These are phyloP conservation scores for Lipomyces spencermartinsiae DNA, from an alignment of 805 yeast species.

Conservation along the genomic window DNA sequence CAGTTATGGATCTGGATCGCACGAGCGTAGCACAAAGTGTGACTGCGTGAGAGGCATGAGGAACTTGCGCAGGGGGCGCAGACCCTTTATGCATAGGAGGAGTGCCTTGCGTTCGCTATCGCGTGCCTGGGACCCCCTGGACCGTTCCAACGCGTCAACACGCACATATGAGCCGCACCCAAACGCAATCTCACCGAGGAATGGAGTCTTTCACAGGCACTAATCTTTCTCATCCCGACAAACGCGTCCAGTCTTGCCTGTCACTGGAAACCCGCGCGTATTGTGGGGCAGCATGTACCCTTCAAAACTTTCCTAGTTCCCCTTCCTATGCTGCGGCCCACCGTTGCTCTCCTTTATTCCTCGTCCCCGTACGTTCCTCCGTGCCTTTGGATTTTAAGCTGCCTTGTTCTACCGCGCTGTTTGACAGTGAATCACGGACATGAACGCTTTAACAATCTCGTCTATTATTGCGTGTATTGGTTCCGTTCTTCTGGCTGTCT, in stretches of 20 bases:
- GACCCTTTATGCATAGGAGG: not conserved
- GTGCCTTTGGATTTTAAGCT: not conserved
- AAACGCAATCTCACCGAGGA: not conserved
- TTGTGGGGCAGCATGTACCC: not conserved
- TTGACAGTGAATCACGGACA: not conserved
- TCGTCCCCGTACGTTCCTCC: not conserved
- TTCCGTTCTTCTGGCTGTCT: constrained; percentile 14
- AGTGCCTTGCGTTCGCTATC: not conserved
- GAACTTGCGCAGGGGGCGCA: not conserved
- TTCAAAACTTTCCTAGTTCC: not conserved
- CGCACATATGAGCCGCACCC: not conserved
- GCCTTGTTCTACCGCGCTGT: no score
- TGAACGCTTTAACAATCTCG: constrained; percentile 18
- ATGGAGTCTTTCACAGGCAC: no score
- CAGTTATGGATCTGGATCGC: not conserved
- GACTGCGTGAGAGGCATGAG: not conserved
- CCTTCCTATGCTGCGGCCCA: not conserved
- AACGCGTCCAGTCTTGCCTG: not conserved
- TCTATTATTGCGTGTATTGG: constrained; percentile 18
- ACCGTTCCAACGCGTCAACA: not conserved
- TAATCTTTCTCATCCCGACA: not conserved
- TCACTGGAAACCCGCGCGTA: not conserved
- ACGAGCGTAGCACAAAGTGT: not conserved
- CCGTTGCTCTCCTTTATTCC: not conserved
- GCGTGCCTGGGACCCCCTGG: not conserved